phyloP scores from a whole-genome alignment of 2,329 filamentous ascomycete species.

The Epichloe glyceriae region DNA sequence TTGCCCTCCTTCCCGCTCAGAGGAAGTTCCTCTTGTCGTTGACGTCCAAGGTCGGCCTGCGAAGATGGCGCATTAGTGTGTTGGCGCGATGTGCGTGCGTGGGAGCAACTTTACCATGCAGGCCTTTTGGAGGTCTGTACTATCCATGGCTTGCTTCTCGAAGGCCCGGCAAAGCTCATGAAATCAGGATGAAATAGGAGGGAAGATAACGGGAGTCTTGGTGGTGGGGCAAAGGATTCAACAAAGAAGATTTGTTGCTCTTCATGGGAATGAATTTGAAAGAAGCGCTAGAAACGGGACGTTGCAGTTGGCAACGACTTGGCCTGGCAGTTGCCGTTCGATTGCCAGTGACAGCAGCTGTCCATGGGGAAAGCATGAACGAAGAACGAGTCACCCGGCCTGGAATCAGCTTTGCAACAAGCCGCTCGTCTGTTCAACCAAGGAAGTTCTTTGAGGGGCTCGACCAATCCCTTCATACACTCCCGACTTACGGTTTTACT shows the following conservation, averaged over 20 bases:
- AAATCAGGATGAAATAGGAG: too few relatives aligned
- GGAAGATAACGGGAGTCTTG: too few relatives aligned
- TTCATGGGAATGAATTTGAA: too few relatives aligned
- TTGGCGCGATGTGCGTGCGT: background rate
- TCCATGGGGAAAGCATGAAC: background rate
- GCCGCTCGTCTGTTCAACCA: background rate
- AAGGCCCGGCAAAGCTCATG: conserved; percentile 4
- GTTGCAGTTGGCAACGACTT: background rate
- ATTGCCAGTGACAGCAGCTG: background rate
- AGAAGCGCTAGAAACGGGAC: background rate
- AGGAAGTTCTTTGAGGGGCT: background rate
- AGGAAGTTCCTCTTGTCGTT: conserved; percentile 12
- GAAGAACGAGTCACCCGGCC: background rate
- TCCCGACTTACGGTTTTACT: too few relatives aligned
- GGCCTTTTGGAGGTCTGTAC: background rate
- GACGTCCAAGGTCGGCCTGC: conserved; percentile 13
- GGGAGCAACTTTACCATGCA: conserved; percentile 4
- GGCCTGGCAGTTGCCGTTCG: background rate
- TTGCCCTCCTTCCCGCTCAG: conserved; percentile 8
- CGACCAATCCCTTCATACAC: too few relatives aligned
- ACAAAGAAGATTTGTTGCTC: too few relatives aligned
- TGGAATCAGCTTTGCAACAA: background rate
- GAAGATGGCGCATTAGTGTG: background rate
- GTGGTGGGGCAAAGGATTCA: too few relatives aligned
- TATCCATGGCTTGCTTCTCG: background rate